Evolutionary conservation across 2,329 filamentous ascomycete genomes (phyloP), one percentile per base, ranked within the genome.

Genomic region (Trichoderma pleuroti): DNA sequence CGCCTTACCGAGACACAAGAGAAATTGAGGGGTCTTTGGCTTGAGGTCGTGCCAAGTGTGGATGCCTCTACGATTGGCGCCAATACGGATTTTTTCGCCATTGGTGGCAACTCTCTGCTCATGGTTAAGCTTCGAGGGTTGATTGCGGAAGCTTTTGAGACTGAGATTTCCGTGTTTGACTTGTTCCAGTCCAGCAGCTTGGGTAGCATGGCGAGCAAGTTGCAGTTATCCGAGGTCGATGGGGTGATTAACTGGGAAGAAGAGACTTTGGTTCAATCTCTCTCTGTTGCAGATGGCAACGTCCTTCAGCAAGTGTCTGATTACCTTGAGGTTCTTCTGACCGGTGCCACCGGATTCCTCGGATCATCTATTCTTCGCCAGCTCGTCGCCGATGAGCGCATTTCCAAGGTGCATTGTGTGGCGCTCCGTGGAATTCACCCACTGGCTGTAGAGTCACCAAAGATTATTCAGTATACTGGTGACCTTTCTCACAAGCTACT

Each of bases 321-420:
- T 30, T 46, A 26, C 16, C 39, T 64, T n/a, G 62, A 10, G 24
- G 56, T 16, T 18, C 57, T 60, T 4, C 72, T 80, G 2, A 84
- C 82, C 0, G 83, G 83, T 4, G 75, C 80, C 1, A 81, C 80
- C 0, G 81, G 81, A 0, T 84, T 83, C 71, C 75, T 87, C 0
- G 85, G 82, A 6, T 65, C 73, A 4, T 70, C 80, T 12, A 72
- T 87, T 24, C 75, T 86, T 1, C 61, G 71, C 8, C 71, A 75
- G 1, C 79, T 88, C 1, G 70, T 81, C 0, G 71, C 74, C 2
- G 70, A 80, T 14, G 36, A 74, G 0, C 70, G 71, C 0, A 76
- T 86, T 2, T 42, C 68, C 2, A 76, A 75, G 14, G 76, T 87
- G 3, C 81, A 85, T 74, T 86, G 84, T 72, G 61, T 87, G 11